Conservation (phyloP, 2,329 filamentous ascomycete genomes). For the Lachnellula arida region DNA sequence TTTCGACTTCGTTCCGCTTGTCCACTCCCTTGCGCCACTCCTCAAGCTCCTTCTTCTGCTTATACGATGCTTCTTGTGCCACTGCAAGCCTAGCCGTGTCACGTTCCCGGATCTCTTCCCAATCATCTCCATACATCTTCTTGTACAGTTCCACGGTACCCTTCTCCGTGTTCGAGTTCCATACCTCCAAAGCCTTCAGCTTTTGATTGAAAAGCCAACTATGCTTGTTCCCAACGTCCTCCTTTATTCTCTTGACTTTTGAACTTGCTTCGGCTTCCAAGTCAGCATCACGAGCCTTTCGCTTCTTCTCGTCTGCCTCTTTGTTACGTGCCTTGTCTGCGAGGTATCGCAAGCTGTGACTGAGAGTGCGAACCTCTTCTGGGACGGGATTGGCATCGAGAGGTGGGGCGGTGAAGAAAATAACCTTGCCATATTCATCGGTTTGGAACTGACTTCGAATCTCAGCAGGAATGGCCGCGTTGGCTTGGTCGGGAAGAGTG, state of each 20-base stretch:
- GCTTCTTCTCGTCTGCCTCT: slow-evolving; percentile 28
- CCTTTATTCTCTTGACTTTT: slow-evolving; percentile 22
- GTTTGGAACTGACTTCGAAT: slow-evolving; percentile 62
- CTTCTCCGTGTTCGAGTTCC: slow-evolving; percentile 21
- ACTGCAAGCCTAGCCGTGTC: slow-evolving; percentile 13
- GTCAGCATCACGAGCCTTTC: slow-evolving; percentile 24
- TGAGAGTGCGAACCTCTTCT: slow-evolving; percentile 31
- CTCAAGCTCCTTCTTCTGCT: slow-evolving; percentile 12
- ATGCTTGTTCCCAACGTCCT: slow-evolving; percentile 11
- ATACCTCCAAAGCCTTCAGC: slow-evolving; percentile 17
- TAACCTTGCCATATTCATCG: slow-evolving; percentile 58
- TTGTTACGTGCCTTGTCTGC: slow-evolving; percentile 40
- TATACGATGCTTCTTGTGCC: slow-evolving; percentile 14
- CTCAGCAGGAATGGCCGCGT: slow-evolving; percentile 57
- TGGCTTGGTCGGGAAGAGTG: slow-evolving; percentile 58
- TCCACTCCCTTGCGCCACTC: slow-evolving; percentile 12
- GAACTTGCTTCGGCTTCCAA: slow-evolving; percentile 28
- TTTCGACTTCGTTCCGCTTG: slow-evolving; percentile 15
- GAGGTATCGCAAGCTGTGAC: slow-evolving; percentile 47
- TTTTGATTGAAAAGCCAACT: slow-evolving; percentile 17
- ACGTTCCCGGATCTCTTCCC: slow-evolving; percentile 19
- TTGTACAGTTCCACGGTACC: slow-evolving; percentile 28
- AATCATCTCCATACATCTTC: slow-evolving; percentile 25
- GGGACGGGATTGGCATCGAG: slow-evolving; percentile 39
- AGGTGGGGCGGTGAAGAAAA: slow-evolving; percentile 66